A percentile compares a stretch with the other conserved stretches of the same genome.
Evolutionary conservation across 306 rosid species (phyloP).

Genomic region (Glycine tomentella): DNA sequence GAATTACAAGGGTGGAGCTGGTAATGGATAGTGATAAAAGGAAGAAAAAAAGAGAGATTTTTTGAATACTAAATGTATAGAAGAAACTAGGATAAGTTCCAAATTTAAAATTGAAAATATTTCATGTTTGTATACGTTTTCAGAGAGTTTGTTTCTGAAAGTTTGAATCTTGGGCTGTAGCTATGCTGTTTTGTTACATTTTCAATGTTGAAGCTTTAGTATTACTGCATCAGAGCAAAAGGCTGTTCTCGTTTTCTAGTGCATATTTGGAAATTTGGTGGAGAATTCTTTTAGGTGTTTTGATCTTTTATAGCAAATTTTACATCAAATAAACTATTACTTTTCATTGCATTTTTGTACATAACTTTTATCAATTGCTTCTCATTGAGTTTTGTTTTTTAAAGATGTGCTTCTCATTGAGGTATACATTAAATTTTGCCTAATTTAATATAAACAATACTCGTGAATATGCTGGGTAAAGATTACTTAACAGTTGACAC

Average conservation of each 20-base stretch:
- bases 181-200: neutral
- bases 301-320: neutral
- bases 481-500: neutral
- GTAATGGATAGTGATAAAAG: constrained; percentile 32
- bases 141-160: neutral
- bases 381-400: neutral
- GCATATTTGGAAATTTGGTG: neutral
- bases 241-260: neutral
- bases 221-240: neutral
- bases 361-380: neutral
- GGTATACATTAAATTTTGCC: neutral
- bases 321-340: neutral
- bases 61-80: neutral
- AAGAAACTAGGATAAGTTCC: constrained; percentile 4
- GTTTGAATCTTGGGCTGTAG: constrained; percentile 14
- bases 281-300: neutral
- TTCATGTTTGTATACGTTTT: neutral
- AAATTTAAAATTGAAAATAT: neutral
- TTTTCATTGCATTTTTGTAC: neutral
- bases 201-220: neutral
- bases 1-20: constrained; percentile 33
- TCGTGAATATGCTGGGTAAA: neutral
- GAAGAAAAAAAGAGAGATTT: neutral
- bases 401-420: no score
- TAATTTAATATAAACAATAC: neutral